Evolutionary conservation across 2,329 filamentous ascomycete genomes (phyloP), one percentile per base, ranked within the genome.

Genomic region (Macrophomina phaseolina): DNA sequence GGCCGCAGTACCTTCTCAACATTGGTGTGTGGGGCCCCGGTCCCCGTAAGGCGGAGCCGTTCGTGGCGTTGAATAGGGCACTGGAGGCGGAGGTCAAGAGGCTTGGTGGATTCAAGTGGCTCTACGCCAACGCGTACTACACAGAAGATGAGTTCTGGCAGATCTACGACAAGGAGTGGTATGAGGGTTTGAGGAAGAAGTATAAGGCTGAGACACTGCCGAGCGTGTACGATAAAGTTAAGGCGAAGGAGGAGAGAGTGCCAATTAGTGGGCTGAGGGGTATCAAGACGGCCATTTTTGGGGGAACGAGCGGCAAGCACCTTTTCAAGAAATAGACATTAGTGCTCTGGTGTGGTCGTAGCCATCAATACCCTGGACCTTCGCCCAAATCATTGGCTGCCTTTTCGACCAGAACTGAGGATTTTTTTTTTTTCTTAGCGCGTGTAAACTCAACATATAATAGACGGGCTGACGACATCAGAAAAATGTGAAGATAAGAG

Each of bases 91-190:
- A 90, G 74, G 85, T 94, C 4, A 81, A 82, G 56, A 83, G 87
- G 70, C 84, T 95, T 0, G 89, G 89, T 55, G 93, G 92, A 2
- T 87, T 91, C 81, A 96, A 96, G 81, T 95, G 92, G 90, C 82
- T 96, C 12, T 96, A 97, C 77, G 92, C 92, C 2, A 91, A 94
- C 73, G 90, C 91, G 0, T 96, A 93, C 80, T 95, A 95, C 77
- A 84, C 86, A n/a, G 86, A 91, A 73, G 80, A 84, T 0, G 87
- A 91, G 73, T 93, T 91, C 78, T 91, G 89, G 89, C 72, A 79
- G 40, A 81, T 88, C 62, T 91, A 91, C 75, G 82, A 86, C 58
- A 78, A 81, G 51, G 72, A 75, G 23, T 87, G 84, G 84, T 92
- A 93, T 75, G 85, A 91, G 38, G 80, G 73, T 1, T 79, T 93